These are phyloP conservation scores for Arthrinium puccinioides DNA, from an alignment of 2,329 filamentous ascomycete genomes.

Conservation along the genomic window DNA sequence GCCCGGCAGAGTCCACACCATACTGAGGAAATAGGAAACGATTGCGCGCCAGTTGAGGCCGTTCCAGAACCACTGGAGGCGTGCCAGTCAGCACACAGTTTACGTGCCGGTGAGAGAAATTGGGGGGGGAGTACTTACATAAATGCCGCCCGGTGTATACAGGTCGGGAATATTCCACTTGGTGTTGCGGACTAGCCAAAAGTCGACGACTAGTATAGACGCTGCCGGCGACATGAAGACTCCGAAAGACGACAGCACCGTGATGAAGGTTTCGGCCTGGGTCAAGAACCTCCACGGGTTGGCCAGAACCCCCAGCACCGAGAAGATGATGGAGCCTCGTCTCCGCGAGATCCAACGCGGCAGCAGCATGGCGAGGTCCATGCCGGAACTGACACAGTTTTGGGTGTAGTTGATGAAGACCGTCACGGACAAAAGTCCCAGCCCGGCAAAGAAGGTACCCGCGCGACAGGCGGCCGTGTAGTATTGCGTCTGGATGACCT, in stretches of 20 bases:
- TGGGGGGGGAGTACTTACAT: too few species aligned
- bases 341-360: constrained; percentile 8
- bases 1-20: constrained; percentile 8
- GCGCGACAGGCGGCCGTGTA: constrained; percentile 7
- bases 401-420: constrained; percentile 10
- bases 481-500: constrained; percentile 3
- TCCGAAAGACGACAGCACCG: constrained; percentile 13
- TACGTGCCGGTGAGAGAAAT: too few species aligned
- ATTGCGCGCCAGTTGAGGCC: constrained; percentile 10
- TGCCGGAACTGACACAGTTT: constrained; percentile 12
- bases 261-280: constrained; percentile 10
- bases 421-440: constrained; percentile 8
- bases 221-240: constrained; percentile 13
- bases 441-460: constrained; percentile 10
- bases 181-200: constrained; percentile 10
- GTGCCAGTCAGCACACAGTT: too few species aligned
- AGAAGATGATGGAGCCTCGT: constrained; percentile 9
- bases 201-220: constrained; percentile 12
- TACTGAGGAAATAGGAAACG: constrained; percentile 8
- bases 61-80: constrained; percentile 4
- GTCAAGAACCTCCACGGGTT: constrained; percentile 12
- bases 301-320: constrained; percentile 8
- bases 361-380: constrained; percentile 11
- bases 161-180: constrained; percentile 13
- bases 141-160: constrained; percentile 12